phyloP scores from a whole-genome alignment of 164 flowering plant genomes.

The Brasenia schreberi region DNA sequence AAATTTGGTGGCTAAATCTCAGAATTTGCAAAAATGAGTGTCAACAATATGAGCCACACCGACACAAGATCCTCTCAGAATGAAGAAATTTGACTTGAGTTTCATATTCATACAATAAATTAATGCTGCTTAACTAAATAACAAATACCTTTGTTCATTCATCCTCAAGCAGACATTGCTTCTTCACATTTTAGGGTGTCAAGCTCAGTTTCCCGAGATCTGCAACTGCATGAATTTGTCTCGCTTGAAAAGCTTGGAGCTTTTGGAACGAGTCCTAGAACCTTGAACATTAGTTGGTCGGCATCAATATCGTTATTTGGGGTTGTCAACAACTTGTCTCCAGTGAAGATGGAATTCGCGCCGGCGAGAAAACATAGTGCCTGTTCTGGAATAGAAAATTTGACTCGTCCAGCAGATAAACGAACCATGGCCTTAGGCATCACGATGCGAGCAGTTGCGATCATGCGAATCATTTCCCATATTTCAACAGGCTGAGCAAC shows the following conservation, averaged over 20 bases:
- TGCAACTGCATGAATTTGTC: neutral
- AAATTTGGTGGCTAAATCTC: neutral
- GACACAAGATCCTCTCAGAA: no score
- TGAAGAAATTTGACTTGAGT: no score
- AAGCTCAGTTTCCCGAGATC: conserved; percentile 3
- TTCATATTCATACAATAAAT: no score
- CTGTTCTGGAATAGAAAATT: conserved; percentile 86
- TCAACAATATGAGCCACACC: neutral
- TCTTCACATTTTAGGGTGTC: conserved; percentile 38
- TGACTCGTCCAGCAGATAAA: conserved; percentile 92
- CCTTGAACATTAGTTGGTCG: conserved; percentile 86
- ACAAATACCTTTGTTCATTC: neutral
- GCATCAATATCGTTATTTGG: conserved; percentile 87
- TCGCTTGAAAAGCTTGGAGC: conserved; percentile 54
- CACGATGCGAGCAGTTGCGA: conserved; percentile 83
- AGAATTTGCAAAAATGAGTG: neutral
- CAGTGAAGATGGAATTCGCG: conserved; percentile 95
- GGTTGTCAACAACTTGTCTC: conserved; percentile 90
- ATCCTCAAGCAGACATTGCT: conserved; percentile 37
- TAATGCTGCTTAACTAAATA: neutral
- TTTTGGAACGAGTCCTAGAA: conserved; percentile 82
- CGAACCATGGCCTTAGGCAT: conserved; percentile 99
- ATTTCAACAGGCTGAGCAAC: conserved; percentile 85
- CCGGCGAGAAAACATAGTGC: conserved; percentile 96
- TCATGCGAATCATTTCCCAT: conserved; percentile 99